Conservation (phyloP, 164 flowering plant species). For the Macadamia integrifolia region DNA sequence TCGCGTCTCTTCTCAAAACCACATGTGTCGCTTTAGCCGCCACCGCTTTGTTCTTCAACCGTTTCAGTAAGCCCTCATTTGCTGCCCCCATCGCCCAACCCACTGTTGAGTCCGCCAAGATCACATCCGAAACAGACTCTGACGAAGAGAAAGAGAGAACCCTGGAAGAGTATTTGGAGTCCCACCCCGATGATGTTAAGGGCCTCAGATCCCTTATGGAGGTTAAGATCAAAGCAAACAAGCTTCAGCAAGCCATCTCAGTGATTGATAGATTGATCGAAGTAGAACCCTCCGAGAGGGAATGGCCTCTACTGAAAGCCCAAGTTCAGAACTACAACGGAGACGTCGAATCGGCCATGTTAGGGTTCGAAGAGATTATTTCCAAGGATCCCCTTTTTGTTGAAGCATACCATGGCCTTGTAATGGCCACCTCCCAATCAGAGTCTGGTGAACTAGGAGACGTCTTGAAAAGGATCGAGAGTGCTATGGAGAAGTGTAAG, state of each 20-base stretch:
- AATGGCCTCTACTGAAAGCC: slow-evolving; percentile 65
- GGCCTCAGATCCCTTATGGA: slow-evolving; percentile 59
- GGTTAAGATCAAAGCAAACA: slow-evolving; percentile 42
- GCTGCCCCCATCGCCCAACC: slow-evolving; percentile 35
- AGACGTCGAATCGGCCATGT: slow-evolving; percentile 44
- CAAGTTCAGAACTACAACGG: slow-evolving; percentile 46
- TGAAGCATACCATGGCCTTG: slow-evolving; percentile 81
- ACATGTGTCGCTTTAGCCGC: slow-evolving; percentile 35
- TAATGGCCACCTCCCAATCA: slow-evolving; percentile 42
- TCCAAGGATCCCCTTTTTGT: slow-evolving; percentile 58
- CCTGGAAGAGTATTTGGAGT: slow-evolving; percentile 40
- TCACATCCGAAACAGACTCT: slow-evolving; percentile 8
- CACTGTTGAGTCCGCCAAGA: slow-evolving; percentile 17
- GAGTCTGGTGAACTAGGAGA: slow-evolving; percentile 30
- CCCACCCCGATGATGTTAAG: slow-evolving; percentile 41
- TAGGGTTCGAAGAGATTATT: slow-evolving; percentile 53
- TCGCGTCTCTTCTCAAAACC: slow-evolving; percentile 32
- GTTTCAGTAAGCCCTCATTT: slow-evolving; percentile 34
- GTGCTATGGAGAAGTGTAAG: slow-evolving; percentile 53
- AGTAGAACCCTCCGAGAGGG: slow-evolving; percentile 53
- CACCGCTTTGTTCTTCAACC: slow-evolving; percentile 24
- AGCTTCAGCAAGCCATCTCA: slow-evolving; percentile 51
- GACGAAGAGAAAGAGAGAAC: slow-evolving; percentile 39
- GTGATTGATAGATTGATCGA: slow-evolving; percentile 47
- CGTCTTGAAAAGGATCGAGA: slow-evolving; percentile 47